Evolutionary conservation across 345 rosid species (phyloP).

Genomic region (Gossypium anomalum): DNA sequence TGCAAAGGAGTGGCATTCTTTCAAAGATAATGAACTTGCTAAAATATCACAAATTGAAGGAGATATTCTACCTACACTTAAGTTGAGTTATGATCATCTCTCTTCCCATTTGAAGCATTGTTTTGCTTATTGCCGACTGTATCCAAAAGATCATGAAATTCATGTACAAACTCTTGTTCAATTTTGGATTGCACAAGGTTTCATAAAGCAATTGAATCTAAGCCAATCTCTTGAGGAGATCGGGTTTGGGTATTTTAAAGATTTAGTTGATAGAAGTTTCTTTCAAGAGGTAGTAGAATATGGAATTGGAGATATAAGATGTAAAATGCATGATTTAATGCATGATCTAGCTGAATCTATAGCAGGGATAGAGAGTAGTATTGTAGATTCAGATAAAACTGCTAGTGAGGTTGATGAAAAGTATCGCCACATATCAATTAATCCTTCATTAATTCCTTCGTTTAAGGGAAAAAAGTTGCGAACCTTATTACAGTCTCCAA

Average conservation of each 20-base stretch:
- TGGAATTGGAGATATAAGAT: accelerated
- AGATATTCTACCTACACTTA: neutral
- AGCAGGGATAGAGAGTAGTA: neutral
- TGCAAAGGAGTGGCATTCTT: neutral
- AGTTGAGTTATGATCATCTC: neutral
- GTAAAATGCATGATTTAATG: neutral
- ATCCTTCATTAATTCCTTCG: no score
- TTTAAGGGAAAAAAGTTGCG: no score
- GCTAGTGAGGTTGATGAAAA: no score
- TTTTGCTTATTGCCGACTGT: neutral
- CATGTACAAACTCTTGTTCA: neutral
- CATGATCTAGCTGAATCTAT: neutral
- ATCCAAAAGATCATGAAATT: neutral
- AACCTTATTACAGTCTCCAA: no score
- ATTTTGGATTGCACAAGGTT: neutral
- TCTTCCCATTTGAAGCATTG: neutral
- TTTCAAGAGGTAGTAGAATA: neutral
- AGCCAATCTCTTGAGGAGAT: neutral
- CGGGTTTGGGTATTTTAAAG: neutral
- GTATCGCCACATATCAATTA: no score
- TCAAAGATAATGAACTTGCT: neutral
- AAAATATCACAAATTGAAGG: neutral
- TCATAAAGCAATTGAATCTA: neutral
- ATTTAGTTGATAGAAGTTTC: neutral
- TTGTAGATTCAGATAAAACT: no score